These are phyloP conservation scores for Sindora glabra DNA, from an alignment of 306 rosid genomes.

Conservation along the genomic window DNA sequence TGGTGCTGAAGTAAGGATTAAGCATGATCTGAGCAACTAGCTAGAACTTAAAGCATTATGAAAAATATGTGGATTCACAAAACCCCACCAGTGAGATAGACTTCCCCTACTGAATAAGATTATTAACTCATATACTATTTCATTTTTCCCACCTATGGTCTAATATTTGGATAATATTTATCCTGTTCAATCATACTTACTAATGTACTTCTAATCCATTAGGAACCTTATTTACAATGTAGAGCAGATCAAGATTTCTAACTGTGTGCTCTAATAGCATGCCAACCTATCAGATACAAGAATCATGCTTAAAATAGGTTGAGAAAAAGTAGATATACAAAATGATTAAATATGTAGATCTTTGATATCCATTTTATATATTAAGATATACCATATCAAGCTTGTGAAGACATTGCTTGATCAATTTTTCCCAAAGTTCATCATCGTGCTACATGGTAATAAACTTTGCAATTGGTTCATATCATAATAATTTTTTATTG, in stretches of 20 bases:
- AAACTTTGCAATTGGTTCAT: conserved; percentile 71
- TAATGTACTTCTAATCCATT: conserved; percentile 89
- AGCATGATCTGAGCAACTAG: background rate
- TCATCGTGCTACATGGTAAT: conserved; percentile 34
- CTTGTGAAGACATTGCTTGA: conserved; percentile 29
- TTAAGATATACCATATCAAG: conserved; percentile 26
- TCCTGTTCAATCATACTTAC: conserved; percentile 37
- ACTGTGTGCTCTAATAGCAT: conserved; percentile 93
- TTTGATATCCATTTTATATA: background rate
- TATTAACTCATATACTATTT: background rate
- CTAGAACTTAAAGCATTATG: background rate
- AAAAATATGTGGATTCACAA: background rate
- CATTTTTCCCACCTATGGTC: background rate
- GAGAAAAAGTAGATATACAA: background rate
- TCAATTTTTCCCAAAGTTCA: conserved; percentile 35
- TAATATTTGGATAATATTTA: background rate
- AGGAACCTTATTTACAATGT: conserved; percentile 93
- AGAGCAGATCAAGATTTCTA: conserved; percentile 62
- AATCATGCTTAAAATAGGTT: conserved; percentile 9
- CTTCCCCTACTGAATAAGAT: background rate
- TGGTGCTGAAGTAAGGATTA: conserved; percentile 7
- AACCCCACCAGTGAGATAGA: conserved; percentile 3
- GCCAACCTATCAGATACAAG: conserved; percentile 62
- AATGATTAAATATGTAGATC: background rate
- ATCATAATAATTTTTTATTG: conserved; percentile 3